Percentiles rank a stretch among this genome's conserved stretches.
Conservation (phyloP, 495 filamentous ascomycete genomes). For the Thozetella sp. region DNA sequence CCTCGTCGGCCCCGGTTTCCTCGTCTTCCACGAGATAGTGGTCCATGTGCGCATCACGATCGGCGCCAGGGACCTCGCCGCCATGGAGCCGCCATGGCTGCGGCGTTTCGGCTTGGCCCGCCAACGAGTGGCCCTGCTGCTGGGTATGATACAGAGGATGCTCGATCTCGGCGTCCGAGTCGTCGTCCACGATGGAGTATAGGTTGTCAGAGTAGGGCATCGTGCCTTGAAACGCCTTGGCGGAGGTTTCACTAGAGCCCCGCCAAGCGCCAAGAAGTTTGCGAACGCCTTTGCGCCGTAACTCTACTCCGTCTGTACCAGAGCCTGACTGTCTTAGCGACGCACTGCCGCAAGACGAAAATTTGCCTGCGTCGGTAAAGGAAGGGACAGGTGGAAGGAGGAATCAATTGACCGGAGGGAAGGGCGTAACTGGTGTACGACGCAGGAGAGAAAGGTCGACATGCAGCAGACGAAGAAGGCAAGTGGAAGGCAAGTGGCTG, state of each 20-base stretch:
- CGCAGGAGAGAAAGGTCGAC: neutral
- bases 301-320: too few species aligned
- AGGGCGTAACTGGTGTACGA: neutral
- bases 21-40: constrained; percentile 3
- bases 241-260: neutral
- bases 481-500: neutral
- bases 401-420: neutral
- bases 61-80: neutral
- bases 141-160: constrained; percentile 10
- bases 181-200: constrained; percentile 37
- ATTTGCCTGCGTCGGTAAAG: neutral
- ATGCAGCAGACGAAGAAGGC: neutral
- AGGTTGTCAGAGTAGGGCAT: constrained; percentile 47
- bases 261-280: neutral
- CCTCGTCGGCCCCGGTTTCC: constrained; percentile 16
- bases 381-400: neutral
- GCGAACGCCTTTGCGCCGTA: neutral
- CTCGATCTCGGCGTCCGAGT: constrained; percentile 29
- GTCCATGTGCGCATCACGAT: neutral
- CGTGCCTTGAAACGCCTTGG: constrained; percentile 23
- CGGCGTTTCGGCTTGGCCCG: neutral
- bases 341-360: neutral
- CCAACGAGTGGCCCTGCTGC: neutral
- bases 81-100: neutral
- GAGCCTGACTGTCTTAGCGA: neutral